A percentile compares a stretch with the other conserved stretches of the same genome.
These are phyloP conservation scores for Fonsecaea monophora DNA, from an alignment of 2,329 filamentous ascomycete species.

Conservation along the genomic window DNA sequence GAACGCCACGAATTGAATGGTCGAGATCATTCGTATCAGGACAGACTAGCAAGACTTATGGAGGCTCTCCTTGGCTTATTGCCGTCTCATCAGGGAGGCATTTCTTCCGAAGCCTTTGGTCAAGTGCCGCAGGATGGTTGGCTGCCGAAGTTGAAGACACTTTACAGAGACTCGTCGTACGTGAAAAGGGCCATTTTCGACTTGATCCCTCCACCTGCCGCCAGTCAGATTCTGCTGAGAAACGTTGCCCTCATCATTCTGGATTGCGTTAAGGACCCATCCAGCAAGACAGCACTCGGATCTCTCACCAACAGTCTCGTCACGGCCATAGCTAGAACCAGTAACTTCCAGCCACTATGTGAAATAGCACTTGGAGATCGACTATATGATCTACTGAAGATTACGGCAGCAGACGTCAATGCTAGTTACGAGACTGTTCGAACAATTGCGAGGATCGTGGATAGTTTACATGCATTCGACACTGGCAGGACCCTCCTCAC, in stretches of 20 bases:
- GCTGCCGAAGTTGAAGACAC: slow-evolving; percentile 22
- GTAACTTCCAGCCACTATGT: slow-evolving; percentile 20
- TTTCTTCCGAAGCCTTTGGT: neutral
- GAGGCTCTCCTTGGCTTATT: slow-evolving; percentile 40
- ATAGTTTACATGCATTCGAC: slow-evolving; percentile 32
- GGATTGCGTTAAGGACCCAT: slow-evolving; percentile 23
- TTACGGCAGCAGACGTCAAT: neutral
- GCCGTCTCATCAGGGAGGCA: slow-evolving; percentile 35
- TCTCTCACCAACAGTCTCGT: slow-evolving; percentile 23
- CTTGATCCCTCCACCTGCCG: slow-evolving; percentile 16
- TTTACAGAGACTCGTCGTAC: slow-evolving; percentile 28
- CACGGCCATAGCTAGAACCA: slow-evolving; percentile 24
- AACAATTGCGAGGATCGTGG: slow-evolving; percentile 29
- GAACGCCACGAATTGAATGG: slow-evolving; percentile 8
- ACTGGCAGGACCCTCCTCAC: slow-evolving; percentile 39
- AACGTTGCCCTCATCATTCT: slow-evolving; percentile 29
- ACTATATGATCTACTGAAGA: slow-evolving; percentile 16
- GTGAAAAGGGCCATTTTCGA: slow-evolving; percentile 24
- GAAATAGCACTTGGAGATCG: slow-evolving; percentile 22
- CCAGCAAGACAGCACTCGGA: slow-evolving; percentile 14
- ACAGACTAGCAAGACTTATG: slow-evolving; percentile 51
- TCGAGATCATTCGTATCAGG: slow-evolving; percentile 51
- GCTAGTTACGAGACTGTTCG: slow-evolving; percentile 24
- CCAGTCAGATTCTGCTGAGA: slow-evolving; percentile 27
- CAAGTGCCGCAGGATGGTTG: slow-evolving; percentile 15